Evolutionary conservation across 345 rosid species (phyloP).

Genomic region (Sisymbrium altissimum): DNA sequence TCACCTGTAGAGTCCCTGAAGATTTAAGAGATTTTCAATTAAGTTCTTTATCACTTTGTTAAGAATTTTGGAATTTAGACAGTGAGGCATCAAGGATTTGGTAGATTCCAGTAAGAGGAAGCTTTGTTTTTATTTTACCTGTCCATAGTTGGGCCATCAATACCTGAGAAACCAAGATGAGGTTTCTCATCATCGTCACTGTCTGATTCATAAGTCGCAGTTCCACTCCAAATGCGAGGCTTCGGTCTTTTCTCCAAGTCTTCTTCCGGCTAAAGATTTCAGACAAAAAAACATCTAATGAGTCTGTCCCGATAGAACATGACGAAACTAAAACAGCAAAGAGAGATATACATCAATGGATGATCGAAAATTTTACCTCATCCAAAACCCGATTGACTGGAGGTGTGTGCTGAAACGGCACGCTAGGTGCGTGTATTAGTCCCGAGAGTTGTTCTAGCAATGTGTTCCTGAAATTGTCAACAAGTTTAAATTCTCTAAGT

Average conservation of each 20-base stretch:
- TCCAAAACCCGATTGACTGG: conserved; percentile 36
- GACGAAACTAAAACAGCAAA: not conserved
- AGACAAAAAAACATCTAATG: not conserved
- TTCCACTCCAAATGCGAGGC: conserved; percentile 81
- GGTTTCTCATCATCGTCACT: conserved; percentile 66
- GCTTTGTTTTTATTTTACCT: conserved; percentile 19
- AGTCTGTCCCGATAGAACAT: not conserved
- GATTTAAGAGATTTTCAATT: not conserved
- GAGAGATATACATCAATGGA: conserved; percentile 13
- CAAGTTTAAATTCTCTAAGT: not conserved
- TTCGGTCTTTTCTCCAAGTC: conserved; percentile 43
- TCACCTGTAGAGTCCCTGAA: conserved; percentile 33
- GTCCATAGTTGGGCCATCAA: conserved; percentile 35
- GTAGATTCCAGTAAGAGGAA: not conserved
- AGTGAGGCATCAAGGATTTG: conserved; percentile 4
- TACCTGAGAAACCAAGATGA: conserved; percentile 34
- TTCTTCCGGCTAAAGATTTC: conserved; percentile 30
- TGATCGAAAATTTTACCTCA: conserved; percentile 14
- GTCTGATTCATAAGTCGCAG: conserved; percentile 73
- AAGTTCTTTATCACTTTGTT: not conserved
- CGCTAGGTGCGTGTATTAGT: conserved; percentile 38
- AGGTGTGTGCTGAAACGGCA: conserved; percentile 40
- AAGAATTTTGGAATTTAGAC: conserved; percentile 2
- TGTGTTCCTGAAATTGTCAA: conserved; percentile 34
- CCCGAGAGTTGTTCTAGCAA: conserved; percentile 39